Conservation (phyloP, 225 moss, liverwort and hornwort genomes). For the Polytrichum commune region DNA sequence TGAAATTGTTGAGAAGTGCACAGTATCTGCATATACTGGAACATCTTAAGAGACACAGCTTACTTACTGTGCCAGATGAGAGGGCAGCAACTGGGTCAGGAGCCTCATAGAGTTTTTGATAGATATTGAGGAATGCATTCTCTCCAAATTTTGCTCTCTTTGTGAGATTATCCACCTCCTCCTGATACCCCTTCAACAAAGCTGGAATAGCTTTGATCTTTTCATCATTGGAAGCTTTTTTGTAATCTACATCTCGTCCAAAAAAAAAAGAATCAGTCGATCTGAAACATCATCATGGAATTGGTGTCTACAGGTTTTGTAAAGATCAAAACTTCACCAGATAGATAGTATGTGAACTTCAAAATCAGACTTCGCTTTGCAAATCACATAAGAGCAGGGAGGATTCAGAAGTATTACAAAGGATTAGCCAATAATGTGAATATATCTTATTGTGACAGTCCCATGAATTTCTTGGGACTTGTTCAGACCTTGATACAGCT, state of each 20-base stretch:
- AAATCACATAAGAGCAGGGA: too few relatives aligned
- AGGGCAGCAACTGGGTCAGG: conserved; percentile 91
- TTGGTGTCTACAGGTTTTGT: too few relatives aligned
- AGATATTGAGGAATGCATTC: conserved; percentile 91
- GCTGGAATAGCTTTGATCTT: conserved; percentile 73
- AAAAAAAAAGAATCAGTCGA: not conserved
- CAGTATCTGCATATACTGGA: too few relatives aligned
- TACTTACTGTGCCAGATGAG: conserved; percentile 84
- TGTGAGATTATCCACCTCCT: conserved; percentile 94
- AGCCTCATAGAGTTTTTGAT: conserved; percentile 96
- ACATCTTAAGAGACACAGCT: not conserved
- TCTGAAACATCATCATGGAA: not conserved
- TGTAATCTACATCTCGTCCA: conserved; percentile 51
- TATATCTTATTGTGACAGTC: too few relatives aligned
- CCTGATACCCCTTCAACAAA: conserved; percentile 87
- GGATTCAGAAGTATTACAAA: too few relatives aligned
- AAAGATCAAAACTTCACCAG: too few relatives aligned
- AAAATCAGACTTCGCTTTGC: too few relatives aligned
- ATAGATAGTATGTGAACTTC: too few relatives aligned
- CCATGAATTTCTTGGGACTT: too few relatives aligned
- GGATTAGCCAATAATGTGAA: too few relatives aligned
- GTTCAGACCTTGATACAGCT: too few relatives aligned
- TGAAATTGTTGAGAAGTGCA: too few relatives aligned
- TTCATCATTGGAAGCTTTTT: conserved; percentile 78
- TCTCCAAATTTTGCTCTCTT: conserved; percentile 98